Percentiles rank a stretch among this genome's conserved stretches.
phyloP scores from a whole-genome alignment of 495 filamentous ascomycete genomes.

The Lineolata rhizophorae region DNA sequence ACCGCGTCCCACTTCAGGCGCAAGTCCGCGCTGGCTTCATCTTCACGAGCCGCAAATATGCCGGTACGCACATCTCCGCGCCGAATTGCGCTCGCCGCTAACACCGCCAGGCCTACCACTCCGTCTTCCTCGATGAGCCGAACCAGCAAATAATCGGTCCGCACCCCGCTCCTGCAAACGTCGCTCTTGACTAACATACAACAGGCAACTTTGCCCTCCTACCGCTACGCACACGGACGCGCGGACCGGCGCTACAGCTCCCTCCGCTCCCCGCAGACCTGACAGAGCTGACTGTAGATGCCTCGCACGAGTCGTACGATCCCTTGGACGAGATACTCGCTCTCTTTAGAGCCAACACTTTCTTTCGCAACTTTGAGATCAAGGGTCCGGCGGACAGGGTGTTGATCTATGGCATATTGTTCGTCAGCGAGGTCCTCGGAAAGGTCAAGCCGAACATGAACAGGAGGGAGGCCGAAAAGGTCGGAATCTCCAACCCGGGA shows the following conservation, averaged over 20 bases:
- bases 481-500: no score
- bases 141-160: constrained; percentile 44
- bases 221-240: constrained; percentile 76
- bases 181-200: constrained; percentile 8
- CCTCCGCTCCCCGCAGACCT: constrained; percentile 44
- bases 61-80: not conserved
- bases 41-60: no score
- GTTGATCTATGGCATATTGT: constrained; percentile 90
- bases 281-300: constrained; percentile 51
- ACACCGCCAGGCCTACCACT: constrained; percentile 59
- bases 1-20: constrained; percentile 5
- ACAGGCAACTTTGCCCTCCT: constrained; percentile 83
- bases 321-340: constrained; percentile 80
- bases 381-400: constrained; percentile 86
- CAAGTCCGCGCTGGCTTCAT: not conserved
- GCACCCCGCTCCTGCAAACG: constrained; percentile 6
- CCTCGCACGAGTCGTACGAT: constrained; percentile 78
- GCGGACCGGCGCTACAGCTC: constrained; percentile 77
- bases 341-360: constrained; percentile 91
- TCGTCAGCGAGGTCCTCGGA: constrained; percentile 65
- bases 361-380: constrained; percentile 99
- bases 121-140: constrained; percentile 69
- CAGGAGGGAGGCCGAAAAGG: constrained; percentile 23
- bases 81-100: not conserved
- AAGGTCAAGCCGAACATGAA: constrained; percentile 60